These are phyloP conservation scores for Wilhelminamyces savonicus DNA, from an alignment of 805 yeast species.

Conservation along the genomic window DNA sequence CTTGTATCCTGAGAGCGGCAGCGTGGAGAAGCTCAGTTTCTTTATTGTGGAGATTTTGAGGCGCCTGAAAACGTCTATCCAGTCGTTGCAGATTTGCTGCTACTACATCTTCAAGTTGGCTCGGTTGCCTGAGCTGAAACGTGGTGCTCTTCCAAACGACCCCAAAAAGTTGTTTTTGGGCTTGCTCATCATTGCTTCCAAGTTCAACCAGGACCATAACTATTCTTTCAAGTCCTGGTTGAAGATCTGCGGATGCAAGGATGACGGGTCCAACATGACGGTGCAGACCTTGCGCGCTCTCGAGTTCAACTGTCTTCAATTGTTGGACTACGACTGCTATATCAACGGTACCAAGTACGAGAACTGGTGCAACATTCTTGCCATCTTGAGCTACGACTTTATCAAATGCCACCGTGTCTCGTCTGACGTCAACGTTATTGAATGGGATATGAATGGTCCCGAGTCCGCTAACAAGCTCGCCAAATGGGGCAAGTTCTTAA, in stretches of 20 bases:
- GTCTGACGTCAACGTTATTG: constrained; percentile 10
- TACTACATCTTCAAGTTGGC: constrained; percentile 53
- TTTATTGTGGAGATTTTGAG: constrained; percentile 38
- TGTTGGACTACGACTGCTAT: constrained; percentile 52
- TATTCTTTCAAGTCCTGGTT: constrained; percentile 69
- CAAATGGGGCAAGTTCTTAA: constrained; percentile 24
- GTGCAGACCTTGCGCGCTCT: constrained; percentile 41
- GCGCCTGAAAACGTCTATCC: constrained; percentile 53
- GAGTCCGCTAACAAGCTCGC: constrained; percentile 14
- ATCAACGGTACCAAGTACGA: constrained; percentile 44
- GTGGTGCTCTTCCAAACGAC: constrained; percentile 25
- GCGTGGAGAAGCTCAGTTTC: constrained; percentile 15
- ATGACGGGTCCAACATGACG: constrained; percentile 9
- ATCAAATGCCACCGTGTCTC: constrained; percentile 28
- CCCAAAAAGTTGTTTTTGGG: constrained; percentile 65
- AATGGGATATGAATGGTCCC: constrained; percentile 18
- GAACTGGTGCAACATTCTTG: constrained; percentile 38
- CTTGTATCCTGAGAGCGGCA: constrained; percentile 12
- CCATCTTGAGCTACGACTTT: constrained; percentile 39
- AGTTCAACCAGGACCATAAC: constrained; percentile 68
- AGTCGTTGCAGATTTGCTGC: constrained; percentile 60
- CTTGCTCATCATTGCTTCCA: constrained; percentile 64
- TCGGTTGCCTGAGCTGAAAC: constrained; percentile 8
- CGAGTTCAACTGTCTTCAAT: constrained; percentile 48
- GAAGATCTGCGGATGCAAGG: constrained; percentile 54